These are phyloP conservation scores for Trichocladium uniseriatum DNA, from an alignment of 495 filamentous ascomycete genomes.

Conservation along the genomic window DNA sequence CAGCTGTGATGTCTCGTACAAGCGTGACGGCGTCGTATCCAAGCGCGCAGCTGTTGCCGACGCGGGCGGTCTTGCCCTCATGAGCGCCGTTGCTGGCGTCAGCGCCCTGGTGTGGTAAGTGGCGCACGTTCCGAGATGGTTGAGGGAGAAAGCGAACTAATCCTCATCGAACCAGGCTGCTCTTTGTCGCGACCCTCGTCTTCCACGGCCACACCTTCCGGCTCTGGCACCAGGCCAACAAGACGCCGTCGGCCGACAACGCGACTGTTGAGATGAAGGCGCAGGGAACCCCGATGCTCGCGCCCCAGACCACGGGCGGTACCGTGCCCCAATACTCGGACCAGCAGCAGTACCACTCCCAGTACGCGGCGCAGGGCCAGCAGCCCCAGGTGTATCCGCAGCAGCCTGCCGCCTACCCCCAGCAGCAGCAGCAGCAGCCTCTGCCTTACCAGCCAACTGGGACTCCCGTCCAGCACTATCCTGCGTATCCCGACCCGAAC, in stretches of 20 bases:
- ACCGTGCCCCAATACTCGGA: conserved; percentile 18
- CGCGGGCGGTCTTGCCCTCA: conserved; percentile 19
- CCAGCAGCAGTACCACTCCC: conserved; percentile 15
- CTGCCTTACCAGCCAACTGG: not conserved
- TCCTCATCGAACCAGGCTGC: conserved; percentile 18
- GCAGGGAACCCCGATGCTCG: conserved; percentile 22
- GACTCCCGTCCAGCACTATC: conserved; percentile 5
- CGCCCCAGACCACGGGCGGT: conserved; percentile 13
- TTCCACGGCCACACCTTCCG: conserved; percentile 37
- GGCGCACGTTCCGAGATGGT: not conserved
- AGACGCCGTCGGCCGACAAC: conserved; percentile 18
- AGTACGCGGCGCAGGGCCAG: not conserved
- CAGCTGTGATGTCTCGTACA: conserved; percentile 21
- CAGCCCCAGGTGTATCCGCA: conserved; percentile 3
- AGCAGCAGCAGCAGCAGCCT: conserved; percentile 7
- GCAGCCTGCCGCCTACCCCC: not conserved
- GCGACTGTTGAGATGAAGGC: conserved; percentile 30
- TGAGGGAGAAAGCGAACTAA: not conserved
- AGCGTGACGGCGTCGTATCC: not conserved
- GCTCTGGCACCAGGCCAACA: conserved; percentile 23
- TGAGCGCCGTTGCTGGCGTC: conserved; percentile 36
- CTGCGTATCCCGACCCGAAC: conserved; percentile 2
- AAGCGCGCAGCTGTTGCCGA: not conserved
- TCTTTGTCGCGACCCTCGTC: conserved; percentile 38
- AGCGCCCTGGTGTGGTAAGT: conserved; percentile 33